Conservation (phyloP, 192 early-diverging fungal genomes). For the Backusella tarrabulga region DNA sequence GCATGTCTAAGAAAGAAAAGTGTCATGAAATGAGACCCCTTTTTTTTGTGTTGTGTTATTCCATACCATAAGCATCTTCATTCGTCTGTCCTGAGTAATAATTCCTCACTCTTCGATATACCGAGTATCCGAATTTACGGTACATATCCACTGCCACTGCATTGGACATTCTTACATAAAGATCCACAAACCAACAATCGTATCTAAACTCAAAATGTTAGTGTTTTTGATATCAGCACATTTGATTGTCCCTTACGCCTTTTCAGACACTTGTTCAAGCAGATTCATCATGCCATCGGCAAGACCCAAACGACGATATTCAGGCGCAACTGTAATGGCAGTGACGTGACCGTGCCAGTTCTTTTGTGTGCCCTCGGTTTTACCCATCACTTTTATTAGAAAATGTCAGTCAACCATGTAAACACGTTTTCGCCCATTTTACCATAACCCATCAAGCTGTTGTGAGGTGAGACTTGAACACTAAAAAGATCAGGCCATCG, state of each 20-base stretch:
- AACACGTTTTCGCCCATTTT: not conserved
- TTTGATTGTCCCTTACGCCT: constrained; percentile 48
- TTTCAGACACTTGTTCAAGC: constrained; percentile 88
- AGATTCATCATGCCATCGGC: constrained; percentile 87
- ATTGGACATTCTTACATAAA: constrained; percentile 95
- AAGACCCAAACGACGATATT: constrained; percentile 89
- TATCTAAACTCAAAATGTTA: constrained; percentile 45
- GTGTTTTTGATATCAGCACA: no score
- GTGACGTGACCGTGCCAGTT: constrained; percentile 99
- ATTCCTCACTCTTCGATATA: constrained; percentile 82
- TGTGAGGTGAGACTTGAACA: constrained; percentile 72
- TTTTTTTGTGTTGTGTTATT: not conserved
- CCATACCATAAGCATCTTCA: constrained; percentile 87
- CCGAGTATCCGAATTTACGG: constrained; percentile 85
- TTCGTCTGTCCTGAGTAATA: constrained; percentile 78
- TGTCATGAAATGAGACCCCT: not conserved
- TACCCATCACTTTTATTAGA: constrained; percentile 81
- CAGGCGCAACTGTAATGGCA: constrained; percentile 94
- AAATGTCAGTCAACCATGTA: not conserved
- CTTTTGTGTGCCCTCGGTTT: constrained; percentile 85
- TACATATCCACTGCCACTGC: constrained; percentile 92
- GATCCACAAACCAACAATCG: constrained; percentile 90
- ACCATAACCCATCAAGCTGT: constrained; percentile 85
- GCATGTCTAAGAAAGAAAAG: constrained; percentile 73
- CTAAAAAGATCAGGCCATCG: constrained; percentile 94